Evolutionary conservation across 2,329 filamentous ascomycete genomes (phyloP).

Genomic region (Hypoxylon sp.): DNA sequence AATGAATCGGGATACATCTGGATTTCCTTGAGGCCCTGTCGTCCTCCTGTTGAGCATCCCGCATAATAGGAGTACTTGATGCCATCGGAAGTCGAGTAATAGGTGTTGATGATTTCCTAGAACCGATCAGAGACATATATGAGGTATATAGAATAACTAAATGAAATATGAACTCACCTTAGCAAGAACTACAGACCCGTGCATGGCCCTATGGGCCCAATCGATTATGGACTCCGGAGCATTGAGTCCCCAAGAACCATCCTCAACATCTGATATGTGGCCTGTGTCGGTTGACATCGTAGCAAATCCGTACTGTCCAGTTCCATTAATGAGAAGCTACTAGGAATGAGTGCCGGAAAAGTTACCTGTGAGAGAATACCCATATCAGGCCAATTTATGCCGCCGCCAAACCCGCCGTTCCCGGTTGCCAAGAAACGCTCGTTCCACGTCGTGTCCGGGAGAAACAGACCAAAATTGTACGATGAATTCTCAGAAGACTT

Average conservation of each 20-base stretch:
- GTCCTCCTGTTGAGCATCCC: constrained; percentile 72
- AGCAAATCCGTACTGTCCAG: constrained; percentile 58
- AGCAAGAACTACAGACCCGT: constrained; percentile 65
- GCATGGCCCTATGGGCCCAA: constrained; percentile 61
- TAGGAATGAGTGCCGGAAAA: background rate
- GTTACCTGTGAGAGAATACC: constrained; percentile 52
- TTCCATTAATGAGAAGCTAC: constrained; percentile 8
- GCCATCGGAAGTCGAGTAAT: constrained; percentile 59
- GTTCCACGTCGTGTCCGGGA: constrained; percentile 53
- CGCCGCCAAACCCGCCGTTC: constrained; percentile 52
- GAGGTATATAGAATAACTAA: background rate
- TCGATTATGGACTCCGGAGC: constrained; percentile 56
- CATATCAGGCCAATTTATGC: constrained; percentile 61
- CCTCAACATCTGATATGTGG: constrained; percentile 54
- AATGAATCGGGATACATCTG: constrained; percentile 69
- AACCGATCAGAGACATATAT: constrained; percentile 3
- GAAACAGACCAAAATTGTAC: constrained; percentile 53
- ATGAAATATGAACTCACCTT: constrained; percentile 49
- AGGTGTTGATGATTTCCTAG: constrained; percentile 62
- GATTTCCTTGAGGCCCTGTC: constrained; percentile 69
- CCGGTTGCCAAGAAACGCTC: constrained; percentile 50
- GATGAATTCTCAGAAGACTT: constrained; percentile 51
- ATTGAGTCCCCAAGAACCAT: constrained; percentile 58
- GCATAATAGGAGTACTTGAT: constrained; percentile 67
- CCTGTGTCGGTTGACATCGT: constrained; percentile 62